A percentile compares a stretch with the other conserved stretches of the same genome.
Conservation (phyloP, 2,329 filamentous ascomycete genomes). For the Zasmidium angulare region DNA sequence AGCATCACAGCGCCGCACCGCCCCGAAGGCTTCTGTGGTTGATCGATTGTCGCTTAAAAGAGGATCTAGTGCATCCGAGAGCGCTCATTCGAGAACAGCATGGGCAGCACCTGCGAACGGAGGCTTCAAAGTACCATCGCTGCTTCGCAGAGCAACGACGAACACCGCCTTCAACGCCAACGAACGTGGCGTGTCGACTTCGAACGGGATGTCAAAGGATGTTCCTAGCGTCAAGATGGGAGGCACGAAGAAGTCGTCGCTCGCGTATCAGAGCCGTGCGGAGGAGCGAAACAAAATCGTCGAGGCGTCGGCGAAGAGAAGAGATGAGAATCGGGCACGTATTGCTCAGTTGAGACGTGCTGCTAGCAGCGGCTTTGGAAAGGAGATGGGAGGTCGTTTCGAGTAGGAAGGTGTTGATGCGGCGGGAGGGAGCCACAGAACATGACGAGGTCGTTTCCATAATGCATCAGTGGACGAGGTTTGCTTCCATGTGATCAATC, state of each 20-base stretch:
- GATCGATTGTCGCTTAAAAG: constrained; percentile 71
- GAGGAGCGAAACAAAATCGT: constrained; percentile 53
- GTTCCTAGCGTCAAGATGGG: constrained; percentile 45
- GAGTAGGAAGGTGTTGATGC: constrained; percentile 32
- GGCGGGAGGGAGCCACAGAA: background rate
- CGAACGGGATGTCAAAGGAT: constrained; percentile 24
- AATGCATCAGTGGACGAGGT: background rate
- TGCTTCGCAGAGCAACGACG: constrained; percentile 73
- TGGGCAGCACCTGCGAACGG: constrained; percentile 41
- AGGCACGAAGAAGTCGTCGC: constrained; percentile 59
- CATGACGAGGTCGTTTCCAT: background rate
- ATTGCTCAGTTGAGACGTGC: constrained; percentile 43
- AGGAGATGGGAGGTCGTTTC: constrained; percentile 42
- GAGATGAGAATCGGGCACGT: constrained; percentile 49
- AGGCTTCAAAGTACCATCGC: constrained; percentile 66
- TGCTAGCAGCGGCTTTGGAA: constrained; percentile 38
- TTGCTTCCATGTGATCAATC: background rate
- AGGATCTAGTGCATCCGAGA: constrained; percentile 24
- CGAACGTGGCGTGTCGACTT: constrained; percentile 41
- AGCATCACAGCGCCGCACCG: constrained; percentile 38
- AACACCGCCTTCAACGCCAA: constrained; percentile 33
- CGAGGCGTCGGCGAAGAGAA: constrained; percentile 53
- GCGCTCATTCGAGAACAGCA: constrained; percentile 27
- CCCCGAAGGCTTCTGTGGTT: constrained; percentile 52
- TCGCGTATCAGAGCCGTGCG: constrained; percentile 61